Evolutionary conservation across 805 yeast species (phyloP), one percentile per base, ranked within the genome.

Genomic region (Lipomyces orientalis): DNA sequence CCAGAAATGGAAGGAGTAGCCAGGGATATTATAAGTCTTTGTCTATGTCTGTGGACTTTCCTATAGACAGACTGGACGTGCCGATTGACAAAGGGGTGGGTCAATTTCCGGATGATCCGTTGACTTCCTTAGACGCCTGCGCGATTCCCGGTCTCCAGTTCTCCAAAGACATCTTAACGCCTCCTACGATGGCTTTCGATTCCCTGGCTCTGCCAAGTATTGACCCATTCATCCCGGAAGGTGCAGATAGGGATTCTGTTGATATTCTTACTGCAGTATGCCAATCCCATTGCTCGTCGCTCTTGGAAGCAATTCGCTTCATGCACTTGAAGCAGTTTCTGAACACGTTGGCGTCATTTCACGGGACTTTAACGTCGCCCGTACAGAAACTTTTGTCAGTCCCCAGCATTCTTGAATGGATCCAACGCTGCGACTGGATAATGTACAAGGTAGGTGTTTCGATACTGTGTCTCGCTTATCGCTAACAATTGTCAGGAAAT

Each of bases 311-410:
- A 60, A 78, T 91, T 65, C 81, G 93, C 69, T 88, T 81, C 74
- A 84, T 91, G 87, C 90, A 88, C 65, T 77, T 89, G 66, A 86
- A 85, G 67, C 85, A 85, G 73, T 78, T 92, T 43, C 83, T 87
- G 62, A 79, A 83, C n/a, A 78, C 84, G 34, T 77, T 90, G 59
- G 75, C 81, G 8, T 79, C 85, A 8, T 90, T 87, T 76, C 84
- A 80, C 64, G 78, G 82, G 81, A 81, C 86, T 0, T 81, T 91
- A 63, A 86, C 93, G 0, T 81, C 86, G 0, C 90, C 90, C 2
- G 89, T 88, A 54, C 85, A 83, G 74, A 85, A 85, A 71, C 78
- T 91, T 29, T 85, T 88, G 10, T 79, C 6, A 73, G 34, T 59
- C 7, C 71, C 72, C 12, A 29, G 62, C 25, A 61, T 87, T 14